phyloP scores from a whole-genome alignment of 2,329 filamentous ascomycete genomes.

The Orbilia javanica region DNA sequence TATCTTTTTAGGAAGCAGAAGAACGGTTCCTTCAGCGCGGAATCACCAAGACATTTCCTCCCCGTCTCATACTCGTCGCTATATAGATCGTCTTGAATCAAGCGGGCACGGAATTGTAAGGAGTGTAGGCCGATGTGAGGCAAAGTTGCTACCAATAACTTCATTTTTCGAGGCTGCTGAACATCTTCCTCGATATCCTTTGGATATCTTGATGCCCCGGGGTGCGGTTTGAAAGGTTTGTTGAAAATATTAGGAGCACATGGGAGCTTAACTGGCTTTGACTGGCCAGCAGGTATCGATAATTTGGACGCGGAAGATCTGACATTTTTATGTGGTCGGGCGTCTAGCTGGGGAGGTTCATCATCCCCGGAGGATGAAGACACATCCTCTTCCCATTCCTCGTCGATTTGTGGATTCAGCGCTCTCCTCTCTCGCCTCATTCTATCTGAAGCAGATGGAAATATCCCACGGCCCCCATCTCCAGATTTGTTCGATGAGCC shows the following conservation, averaged over 20 bases:
- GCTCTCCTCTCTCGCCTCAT: conserved; percentile 19
- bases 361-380: conserved; percentile 51
- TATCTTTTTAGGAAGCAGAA: conserved; percentile 15
- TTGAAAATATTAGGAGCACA: conserved; percentile 16
- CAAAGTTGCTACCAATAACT: background rate
- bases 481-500: conserved; percentile 18
- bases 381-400: background rate
- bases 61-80: conserved; percentile 14
- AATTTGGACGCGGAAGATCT: background rate
- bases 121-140: conserved; percentile 6
- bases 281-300: background rate
- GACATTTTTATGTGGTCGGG: background rate
- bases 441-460: conserved; percentile 40
- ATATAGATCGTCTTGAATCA: conserved; percentile 44
- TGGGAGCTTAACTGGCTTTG: background rate
- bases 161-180: background rate
- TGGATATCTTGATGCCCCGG: background rate
- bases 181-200: background rate
- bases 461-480: conserved; percentile 50
- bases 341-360: background rate
- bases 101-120: conserved; percentile 26
- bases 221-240: conserved; percentile 7
- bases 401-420: conserved; percentile 7
- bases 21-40: conserved; percentile 30
- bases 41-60: background rate